Base-by-base conservation (phyloP, 805 yeast species). In the Starmerella ratchasimensis region DNA sequence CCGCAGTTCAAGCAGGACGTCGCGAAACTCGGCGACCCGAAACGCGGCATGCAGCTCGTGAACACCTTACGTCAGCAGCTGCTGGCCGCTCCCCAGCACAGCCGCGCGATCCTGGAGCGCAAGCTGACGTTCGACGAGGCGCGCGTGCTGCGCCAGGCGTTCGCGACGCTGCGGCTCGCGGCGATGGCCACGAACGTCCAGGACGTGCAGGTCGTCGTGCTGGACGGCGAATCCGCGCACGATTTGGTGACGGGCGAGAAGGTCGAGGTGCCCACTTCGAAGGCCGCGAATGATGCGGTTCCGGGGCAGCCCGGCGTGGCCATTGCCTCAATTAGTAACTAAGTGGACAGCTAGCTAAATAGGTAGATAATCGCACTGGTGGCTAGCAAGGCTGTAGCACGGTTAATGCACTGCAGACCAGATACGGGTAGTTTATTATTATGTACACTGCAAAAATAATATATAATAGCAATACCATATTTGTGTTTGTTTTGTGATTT, bases 1-100 rank as follows among this genome's bases (percentile, higher is more conserved):
- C 57, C 57, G 9, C 63, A 57, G 16, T 52, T 62, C 50, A 59
- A 60, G 48, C 52, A 54, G 44, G 50, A 54, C 37, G 67, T 62
- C 20, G 53, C 58, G 35, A 54, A 59, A 43, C 47, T 60, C 10
- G 67, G 67, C 13, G 97, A 90, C 54, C 81, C 86, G 80, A 90
- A 90, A 71, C 78, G 93, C 52, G 96, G 94, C 43, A 90, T 90
- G 97, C 97, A 97, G 42, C 88, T 86, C 60, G 84, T 90, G 44
- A 76, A 88, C 47, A 65, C 73, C 50, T 66, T 90, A 59, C 86
- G 90, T 62, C 81, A 77, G 56, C 75, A 93, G 64, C 68, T 90
- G 48, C 62, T 67, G 28, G 40, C 47, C 24, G 55, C 54, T 22
- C 58, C 58, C 8, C 54, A 50, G 37, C 61, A 76, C 22, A 76